phyloP scores from a whole-genome alignment of 2,329 filamentous ascomycete genomes.

The Beauveria scarabaeidicola region DNA sequence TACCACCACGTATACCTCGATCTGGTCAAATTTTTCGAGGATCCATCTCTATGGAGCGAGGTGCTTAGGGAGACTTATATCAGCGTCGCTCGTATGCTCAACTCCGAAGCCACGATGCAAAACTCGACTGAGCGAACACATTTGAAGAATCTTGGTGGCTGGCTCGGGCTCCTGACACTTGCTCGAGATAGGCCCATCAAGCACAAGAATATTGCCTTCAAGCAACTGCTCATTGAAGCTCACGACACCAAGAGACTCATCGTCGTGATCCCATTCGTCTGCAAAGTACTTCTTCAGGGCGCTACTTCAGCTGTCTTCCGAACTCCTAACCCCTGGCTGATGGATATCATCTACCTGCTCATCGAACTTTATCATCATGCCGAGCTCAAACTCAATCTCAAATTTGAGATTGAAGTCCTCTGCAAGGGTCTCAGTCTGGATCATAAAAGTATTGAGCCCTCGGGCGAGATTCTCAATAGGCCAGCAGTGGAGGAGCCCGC shows the following conservation, averaged over 20 bases:
- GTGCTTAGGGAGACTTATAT: constrained; percentile 90
- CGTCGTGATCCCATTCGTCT: constrained; percentile 93
- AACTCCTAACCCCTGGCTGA: constrained; percentile 93
- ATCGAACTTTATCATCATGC: constrained; percentile 91
- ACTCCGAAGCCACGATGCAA: constrained; percentile 78
- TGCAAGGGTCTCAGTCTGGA: constrained; percentile 91
- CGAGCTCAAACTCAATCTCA: constrained; percentile 90
- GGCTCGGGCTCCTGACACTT: constrained; percentile 88
- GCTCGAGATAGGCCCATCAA: constrained; percentile 93
- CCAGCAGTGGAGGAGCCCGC: constrained; percentile 53
- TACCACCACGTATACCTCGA: constrained; percentile 91
- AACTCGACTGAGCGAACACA: constrained; percentile 78
- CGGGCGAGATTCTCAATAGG: constrained; percentile 75
- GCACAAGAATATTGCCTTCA: constrained; percentile 94
- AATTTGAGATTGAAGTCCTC: constrained; percentile 96
- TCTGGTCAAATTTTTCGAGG: constrained; percentile 73
- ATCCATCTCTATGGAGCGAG: constrained; percentile 73
- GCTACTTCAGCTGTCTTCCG: constrained; percentile 80
- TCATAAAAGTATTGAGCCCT: constrained; percentile 82
- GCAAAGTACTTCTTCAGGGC: constrained; percentile 86
- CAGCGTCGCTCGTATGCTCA: constrained; percentile 77
- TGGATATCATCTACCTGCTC: constrained; percentile 87
- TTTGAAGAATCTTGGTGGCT: constrained; percentile 85
- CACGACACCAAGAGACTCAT: constrained; percentile 87
- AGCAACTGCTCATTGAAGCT: constrained; percentile 86